Evolutionary conservation across 2,329 filamentous ascomycete genomes (phyloP).

Genomic region (Colletotrichum liriopes): DNA sequence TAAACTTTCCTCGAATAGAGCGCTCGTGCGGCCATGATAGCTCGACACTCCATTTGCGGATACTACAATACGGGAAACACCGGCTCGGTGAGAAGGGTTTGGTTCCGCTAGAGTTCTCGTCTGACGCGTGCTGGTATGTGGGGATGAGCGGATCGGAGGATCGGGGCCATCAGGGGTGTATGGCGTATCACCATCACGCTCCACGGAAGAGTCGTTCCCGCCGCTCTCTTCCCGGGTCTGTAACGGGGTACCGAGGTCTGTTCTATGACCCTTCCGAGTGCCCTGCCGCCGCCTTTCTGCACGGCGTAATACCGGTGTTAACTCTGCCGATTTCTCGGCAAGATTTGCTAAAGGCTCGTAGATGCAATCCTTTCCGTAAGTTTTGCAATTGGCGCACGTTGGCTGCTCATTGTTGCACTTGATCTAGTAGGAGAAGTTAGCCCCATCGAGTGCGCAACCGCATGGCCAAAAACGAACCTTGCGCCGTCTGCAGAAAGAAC

Average conservation of each 20-base stretch:
- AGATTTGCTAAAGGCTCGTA: conserved; percentile 55
- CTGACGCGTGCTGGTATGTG: neutral
- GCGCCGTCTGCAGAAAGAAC: conserved; percentile 50
- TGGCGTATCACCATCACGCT: neutral
- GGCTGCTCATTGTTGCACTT: conserved; percentile 64
- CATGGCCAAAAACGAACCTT: conserved; percentile 47
- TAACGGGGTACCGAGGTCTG: conserved; percentile 1
- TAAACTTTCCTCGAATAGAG: conserved; percentile 60
- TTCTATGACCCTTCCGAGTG: neutral
- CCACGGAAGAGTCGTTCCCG: neutral
- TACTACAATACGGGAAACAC: conserved; percentile 56
- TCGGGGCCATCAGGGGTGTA: neutral
- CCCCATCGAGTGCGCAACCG: neutral
- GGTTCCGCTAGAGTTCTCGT: conserved; percentile 1
- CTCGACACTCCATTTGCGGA: conserved; percentile 59
- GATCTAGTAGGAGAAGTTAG: conserved; percentile 54
- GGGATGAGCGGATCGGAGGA: neutral
- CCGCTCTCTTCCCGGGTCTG: neutral
- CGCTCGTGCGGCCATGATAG: conserved; percentile 66
- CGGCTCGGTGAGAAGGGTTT: conserved; percentile 37
- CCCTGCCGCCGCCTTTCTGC: conserved; percentile 6
- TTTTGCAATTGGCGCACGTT: conserved; percentile 62
- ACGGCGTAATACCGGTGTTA: neutral
- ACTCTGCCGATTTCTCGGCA: conserved; percentile 31
- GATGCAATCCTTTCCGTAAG: conserved; percentile 60